Evolutionary conservation across 2,329 filamentous ascomycete species (phyloP).

Genomic region (Colletotrichum brevisporum): DNA sequence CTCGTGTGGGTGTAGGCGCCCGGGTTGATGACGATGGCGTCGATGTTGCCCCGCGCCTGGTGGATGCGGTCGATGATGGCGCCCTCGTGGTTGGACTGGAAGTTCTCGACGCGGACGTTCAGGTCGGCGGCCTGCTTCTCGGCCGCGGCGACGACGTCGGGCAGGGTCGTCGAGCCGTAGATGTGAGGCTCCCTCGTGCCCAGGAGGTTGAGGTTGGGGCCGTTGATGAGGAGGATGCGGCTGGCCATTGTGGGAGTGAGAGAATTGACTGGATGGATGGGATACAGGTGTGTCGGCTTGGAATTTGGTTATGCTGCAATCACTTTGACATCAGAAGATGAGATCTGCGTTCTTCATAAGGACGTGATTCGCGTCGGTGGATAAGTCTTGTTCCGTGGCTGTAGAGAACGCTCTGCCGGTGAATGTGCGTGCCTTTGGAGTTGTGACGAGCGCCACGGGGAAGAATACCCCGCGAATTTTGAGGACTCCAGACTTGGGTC

Average conservation of each 20-base stretch:
- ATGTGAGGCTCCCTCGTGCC: constrained; percentile 81
- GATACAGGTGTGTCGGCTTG: neutral
- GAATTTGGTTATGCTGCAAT: too few relatives aligned
- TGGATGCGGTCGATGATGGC: constrained; percentile 82
- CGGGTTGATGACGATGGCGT: constrained; percentile 82
- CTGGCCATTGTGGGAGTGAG: constrained; percentile 49
- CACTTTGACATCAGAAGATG: neutral
- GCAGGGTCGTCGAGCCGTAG: constrained; percentile 79
- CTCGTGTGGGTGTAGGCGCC: constrained; percentile 83
- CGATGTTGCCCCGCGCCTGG: constrained; percentile 68
- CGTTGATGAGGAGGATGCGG: constrained; percentile 80
- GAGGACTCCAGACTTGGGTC: neutral
- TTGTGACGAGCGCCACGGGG: neutral
- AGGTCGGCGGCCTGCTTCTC: constrained; percentile 63
- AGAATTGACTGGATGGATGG: neutral
- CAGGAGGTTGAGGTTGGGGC: constrained; percentile 87
- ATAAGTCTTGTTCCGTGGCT: constrained; percentile 30
- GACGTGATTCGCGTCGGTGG: constrained; percentile 1
- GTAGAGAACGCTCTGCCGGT: constrained; percentile 14
- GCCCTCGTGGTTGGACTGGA: constrained; percentile 84
- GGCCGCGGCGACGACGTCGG: constrained; percentile 69
- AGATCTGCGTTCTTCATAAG: constrained; percentile 10
- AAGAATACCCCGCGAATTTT: constrained; percentile 6
- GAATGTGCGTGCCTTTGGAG: neutral
- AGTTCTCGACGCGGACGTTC: constrained; percentile 62